Base-by-base conservation (phyloP, 805 yeast species). In the Starmera dryadoides region DNA sequence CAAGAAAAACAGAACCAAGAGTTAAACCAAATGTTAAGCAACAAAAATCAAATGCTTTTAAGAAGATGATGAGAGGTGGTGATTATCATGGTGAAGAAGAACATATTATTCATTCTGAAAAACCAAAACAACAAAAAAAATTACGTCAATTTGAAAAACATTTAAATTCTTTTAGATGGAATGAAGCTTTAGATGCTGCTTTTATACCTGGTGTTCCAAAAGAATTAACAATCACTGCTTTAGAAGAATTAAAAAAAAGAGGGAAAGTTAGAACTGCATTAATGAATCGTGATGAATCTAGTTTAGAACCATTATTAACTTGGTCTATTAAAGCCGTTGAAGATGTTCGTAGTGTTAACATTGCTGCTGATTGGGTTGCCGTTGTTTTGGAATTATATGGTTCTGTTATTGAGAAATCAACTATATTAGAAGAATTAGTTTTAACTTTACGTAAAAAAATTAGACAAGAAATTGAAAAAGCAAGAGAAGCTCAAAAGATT, bases 71-170 rank as follows among this genome's bases (percentile, higher is more conserved):
- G 73, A 77, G 91, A 50, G 98, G 98, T 41, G 73, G 88, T 7
- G 96, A 89, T 50, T 91, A 88, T 59, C 74, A 77, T 42, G 98
- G 98, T 32, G 95, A 86, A 55, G 81, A 79, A 46, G 98, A 91
- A 57, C 84, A 84, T 54, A 69, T 75, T 39, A 67, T 83, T 4
- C 69, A 85, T 26, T 73, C 73, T 41, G 86, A 86, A 45, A 72
- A 76, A 44, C 59, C 69, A 30, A 67, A 66, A 35, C 47, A 59
- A 14, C 66, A 68, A 40, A 86, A 81, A 59, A 84, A 83, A 55
- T 70, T 87, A 42, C 81, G 81, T 59, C 81, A 77, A 35, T 91
- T 81, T 55, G 98, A 93, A 60, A 82, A 73, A 55, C 82, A 83
- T 52, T 69, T 93, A 45, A 85, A 86, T 55, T 84, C 84, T 21